Evolutionary conservation across 495 filamentous ascomycete species (phyloP).

Genomic region (Aspergillus funiculosus): DNA sequence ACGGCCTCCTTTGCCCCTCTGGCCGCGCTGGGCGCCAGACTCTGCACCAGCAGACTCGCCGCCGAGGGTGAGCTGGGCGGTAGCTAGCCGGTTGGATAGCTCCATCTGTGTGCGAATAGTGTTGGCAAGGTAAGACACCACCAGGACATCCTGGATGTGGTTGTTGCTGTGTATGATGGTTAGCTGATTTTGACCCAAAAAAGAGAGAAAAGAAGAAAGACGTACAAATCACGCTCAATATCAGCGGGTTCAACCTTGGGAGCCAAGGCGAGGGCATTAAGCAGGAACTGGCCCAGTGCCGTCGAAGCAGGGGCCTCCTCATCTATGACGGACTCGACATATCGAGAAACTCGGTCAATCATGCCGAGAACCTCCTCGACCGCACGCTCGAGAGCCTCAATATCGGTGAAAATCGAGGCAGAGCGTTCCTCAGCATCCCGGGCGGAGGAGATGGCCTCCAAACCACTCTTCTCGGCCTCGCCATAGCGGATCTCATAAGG

Average conservation of each 20-base stretch:
- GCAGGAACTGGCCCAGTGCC: conserved; percentile 87
- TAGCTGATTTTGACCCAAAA: conserved; percentile 39
- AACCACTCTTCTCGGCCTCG: conserved; percentile 84
- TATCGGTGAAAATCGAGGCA: conserved; percentile 69
- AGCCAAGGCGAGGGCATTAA: conserved; percentile 83
- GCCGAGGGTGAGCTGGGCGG: conserved; percentile 66
- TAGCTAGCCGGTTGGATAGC: conserved; percentile 87
- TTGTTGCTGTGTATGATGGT: conserved; percentile 62
- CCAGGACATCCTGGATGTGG: conserved; percentile 96
- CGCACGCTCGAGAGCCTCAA: conserved; percentile 77
- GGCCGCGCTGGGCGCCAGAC: conserved; percentile 34
- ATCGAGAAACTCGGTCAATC: conserved; percentile 82
- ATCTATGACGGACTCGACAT: conserved; percentile 77
- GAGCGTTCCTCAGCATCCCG: conserved; percentile 71
- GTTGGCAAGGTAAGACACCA: conserved; percentile 95
- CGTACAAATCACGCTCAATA: conserved; percentile 89
- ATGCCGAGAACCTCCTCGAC: conserved; percentile 80
- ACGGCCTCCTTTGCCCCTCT: conserved; percentile 47
- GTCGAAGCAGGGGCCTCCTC: conserved; percentile 65
- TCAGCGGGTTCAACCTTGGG: conserved; percentile 86
- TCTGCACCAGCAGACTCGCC: conserved; percentile 38
- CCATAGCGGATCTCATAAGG: conserved; percentile 87
- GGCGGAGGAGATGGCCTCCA: conserved; percentile 78
- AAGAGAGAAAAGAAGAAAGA: conserved; percentile 14
- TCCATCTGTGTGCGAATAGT: conserved; percentile 99